Base-by-base conservation (phyloP, 805 yeast genomes). In the Teunomyces gatunensis region DNA sequence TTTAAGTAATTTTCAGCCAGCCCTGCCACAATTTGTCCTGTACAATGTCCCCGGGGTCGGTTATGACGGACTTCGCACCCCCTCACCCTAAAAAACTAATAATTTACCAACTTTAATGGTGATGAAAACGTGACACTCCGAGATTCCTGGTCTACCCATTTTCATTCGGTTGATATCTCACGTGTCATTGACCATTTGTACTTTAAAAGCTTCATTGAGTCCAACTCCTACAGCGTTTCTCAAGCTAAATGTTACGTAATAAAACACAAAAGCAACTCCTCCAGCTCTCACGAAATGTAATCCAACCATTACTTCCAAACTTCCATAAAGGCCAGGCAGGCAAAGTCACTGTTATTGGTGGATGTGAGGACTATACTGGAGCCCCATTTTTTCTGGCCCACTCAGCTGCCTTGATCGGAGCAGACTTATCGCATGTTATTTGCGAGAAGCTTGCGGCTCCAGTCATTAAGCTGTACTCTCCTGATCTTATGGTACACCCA, bases 401-500 rank as follows among this genome's bases (percentile, higher is more conserved):
- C 62, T 87, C 96, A 0, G 81, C 96, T 1, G 87, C 96, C 2
- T 67, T 86, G 32, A 75, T 85, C 43, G 99, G 99, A 0, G 85
- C 90, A 45, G 99, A 92, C 62, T 73, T 94, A 69, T 79, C 92
- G 32, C 98, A 92, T 65, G 77, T 92, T 7, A 76, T 94, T n/a
- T 94, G 98, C 68, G 96, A 89, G 54, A 65, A 69, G 44, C 68
- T 71, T 27, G 97, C 97, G 0, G 91, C 88, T 0, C 68, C 85
- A 0, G 84, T 89, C 5, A 89, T 92, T 59, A 92, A 92, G 66
- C 68, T 84, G 25, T 94, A 94, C 66, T 81, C 95, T 5, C 98
- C 99, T 0, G 90, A 92, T 60, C 69, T 92, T 43, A 94, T 92
- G 97, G 96, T 94, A 1, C 98, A 94, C 69, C 98, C 98, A 0